A percentile compares a stretch with the other conserved stretches of the same genome.
Conservation (phyloP, 2,329 filamentous ascomycete species). For the Chaetomiaceae sp. region DNA sequence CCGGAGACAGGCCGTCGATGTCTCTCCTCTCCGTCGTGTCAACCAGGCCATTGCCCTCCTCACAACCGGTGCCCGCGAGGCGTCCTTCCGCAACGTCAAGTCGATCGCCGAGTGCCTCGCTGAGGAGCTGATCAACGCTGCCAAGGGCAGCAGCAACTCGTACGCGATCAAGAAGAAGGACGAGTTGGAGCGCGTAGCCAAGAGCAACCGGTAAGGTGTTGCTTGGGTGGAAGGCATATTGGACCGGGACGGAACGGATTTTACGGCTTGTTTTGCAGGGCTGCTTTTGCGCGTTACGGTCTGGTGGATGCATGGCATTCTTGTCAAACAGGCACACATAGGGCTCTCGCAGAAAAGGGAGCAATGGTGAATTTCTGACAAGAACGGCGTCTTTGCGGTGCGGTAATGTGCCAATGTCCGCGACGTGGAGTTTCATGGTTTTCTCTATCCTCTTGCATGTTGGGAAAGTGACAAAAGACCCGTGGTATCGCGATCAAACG, state of each 20-base stretch:
- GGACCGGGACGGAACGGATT: conserved; percentile 30
- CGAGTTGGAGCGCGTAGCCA: conserved; percentile 99
- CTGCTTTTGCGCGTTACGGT: conserved; percentile 44
- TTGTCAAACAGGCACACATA: conserved; percentile 41
- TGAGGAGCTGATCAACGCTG: conserved; percentile 99
- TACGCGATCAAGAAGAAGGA: conserved; percentile 99
- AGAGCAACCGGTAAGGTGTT: conserved; percentile 95
- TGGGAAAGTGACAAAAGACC: background rate
- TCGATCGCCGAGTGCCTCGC: conserved; percentile 98
- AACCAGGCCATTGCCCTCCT: conserved; percentile 99
- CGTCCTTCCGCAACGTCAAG: conserved; percentile 99
- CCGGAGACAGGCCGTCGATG: conserved; percentile 99
- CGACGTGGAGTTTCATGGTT: conserved; percentile 12
- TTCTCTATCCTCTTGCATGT: conserved; percentile 1
- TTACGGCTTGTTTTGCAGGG: conserved; percentile 39
- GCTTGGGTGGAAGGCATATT: conserved; percentile 23
- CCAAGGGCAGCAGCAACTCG: conserved; percentile 99
- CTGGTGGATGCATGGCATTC: conserved; percentile 41
- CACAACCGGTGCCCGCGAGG: conserved; percentile 98
- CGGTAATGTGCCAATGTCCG: conserved; percentile 15
- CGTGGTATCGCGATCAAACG: conserved; percentile 6
- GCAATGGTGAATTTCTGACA: conserved; percentile 25
- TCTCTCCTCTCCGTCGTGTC: conserved; percentile 97
- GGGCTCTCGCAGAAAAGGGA: conserved; percentile 34
- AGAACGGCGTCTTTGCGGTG: conserved; percentile 14